phyloP scores from a whole-genome alignment of 352 stramenopile genomes.

The Pythium pyrilobum region DNA sequence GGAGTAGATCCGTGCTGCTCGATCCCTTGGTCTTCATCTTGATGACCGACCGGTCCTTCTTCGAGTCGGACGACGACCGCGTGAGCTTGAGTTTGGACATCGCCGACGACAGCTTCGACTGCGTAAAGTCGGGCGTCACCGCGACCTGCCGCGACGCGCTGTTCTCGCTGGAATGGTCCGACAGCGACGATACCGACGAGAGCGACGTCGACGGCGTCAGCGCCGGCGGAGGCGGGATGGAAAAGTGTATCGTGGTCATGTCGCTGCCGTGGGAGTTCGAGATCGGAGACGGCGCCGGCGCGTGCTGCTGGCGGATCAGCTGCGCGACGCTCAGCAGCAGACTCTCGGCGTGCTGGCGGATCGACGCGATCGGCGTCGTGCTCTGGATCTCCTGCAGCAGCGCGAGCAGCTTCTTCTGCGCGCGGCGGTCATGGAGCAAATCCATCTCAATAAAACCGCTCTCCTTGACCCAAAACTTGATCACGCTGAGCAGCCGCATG shows the following conservation, averaged over 20 bases:
- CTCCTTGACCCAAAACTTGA: conserved; percentile 89
- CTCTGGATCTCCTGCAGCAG: conserved; percentile 75
- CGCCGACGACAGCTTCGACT: conserved; percentile 39
- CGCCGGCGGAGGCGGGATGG: conserved; percentile 19
- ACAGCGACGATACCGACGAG: conserved; percentile 23
- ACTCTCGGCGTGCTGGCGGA: conserved; percentile 67
- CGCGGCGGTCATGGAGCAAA: conserved; percentile 50
- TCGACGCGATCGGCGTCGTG: conserved; percentile 68
- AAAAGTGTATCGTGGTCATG: conserved; percentile 1
- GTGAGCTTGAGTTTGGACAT: conserved; percentile 61
- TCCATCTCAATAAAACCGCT: conserved; percentile 81
- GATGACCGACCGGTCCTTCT: conserved; percentile 57
- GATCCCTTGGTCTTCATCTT: conserved; percentile 51
- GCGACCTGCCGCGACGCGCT: neutral
- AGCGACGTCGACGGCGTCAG: conserved; percentile 26
- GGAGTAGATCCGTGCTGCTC: conserved; percentile 46
- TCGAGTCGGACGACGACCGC: conserved; percentile 71
- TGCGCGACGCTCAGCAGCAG: conserved; percentile 60
- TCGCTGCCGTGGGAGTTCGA: conserved; percentile 3
- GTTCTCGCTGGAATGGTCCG: conserved; percentile 5
- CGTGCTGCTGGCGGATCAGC: conserved; percentile 51
- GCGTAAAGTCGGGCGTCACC: conserved; percentile 15
- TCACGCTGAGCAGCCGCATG: conserved; percentile 79
- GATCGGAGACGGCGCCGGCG: conserved; percentile 24
- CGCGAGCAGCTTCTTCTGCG: conserved; percentile 68